Conservation (phyloP, 2,329 filamentous ascomycete species). For the Fusarium tricinctum region DNA sequence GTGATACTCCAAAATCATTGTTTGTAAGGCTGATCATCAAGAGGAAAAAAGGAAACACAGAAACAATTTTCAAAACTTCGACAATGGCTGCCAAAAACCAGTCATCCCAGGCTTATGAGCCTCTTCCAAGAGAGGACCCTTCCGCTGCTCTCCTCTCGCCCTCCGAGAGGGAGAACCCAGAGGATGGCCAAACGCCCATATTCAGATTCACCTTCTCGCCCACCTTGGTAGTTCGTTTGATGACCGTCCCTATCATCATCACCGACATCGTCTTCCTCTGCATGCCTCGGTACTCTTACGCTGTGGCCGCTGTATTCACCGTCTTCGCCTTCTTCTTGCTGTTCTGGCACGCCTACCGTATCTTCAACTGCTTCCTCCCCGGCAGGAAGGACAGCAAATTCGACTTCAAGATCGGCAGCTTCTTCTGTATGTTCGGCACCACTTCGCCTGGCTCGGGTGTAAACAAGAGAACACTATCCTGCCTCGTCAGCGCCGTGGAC, state of each 20-base stretch:
- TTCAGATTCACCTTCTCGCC: constrained; percentile 37
- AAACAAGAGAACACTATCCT: constrained; percentile 11
- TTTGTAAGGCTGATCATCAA: not conserved
- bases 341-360: constrained; percentile 29
- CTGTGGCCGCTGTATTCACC: constrained; percentile 25
- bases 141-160: constrained; percentile 35
- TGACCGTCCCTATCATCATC: constrained; percentile 34
- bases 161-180: constrained; percentile 10
- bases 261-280: constrained; percentile 32
- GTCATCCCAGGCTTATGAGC: constrained; percentile 27
- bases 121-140: constrained; percentile 39
- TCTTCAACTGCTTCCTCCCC: constrained; percentile 23
- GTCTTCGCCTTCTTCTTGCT: constrained; percentile 27
- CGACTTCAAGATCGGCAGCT: constrained; percentile 44
- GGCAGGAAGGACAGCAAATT: constrained; percentile 33
- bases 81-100: constrained; percentile 38
- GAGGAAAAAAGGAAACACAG: not conserved
- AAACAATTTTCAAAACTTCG: not conserved
- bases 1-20: not conserved
- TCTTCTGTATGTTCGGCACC: constrained; percentile 39
- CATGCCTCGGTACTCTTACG: not conserved
- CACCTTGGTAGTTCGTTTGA: constrained; percentile 33
- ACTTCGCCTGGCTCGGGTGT: not conserved
- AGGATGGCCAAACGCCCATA: constrained; percentile 26
- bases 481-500: constrained; percentile 36